Conservation (phyloP, 2,329 filamentous ascomycete genomes). For the Geosmithia flava region DNA sequence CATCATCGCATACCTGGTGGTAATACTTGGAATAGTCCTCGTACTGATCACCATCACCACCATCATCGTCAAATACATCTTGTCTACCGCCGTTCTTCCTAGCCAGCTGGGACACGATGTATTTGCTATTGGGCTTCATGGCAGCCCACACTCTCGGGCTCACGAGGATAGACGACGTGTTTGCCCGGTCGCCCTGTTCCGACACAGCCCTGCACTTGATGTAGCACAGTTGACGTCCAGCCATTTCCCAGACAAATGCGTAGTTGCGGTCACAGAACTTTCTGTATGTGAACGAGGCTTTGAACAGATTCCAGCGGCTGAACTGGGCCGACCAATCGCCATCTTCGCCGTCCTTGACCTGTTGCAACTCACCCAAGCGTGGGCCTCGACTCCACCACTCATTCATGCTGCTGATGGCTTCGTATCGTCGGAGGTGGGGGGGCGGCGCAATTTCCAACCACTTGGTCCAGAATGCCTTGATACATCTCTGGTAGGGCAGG, state of each 20-base stretch:
- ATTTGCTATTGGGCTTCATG: slow-evolving; percentile 20
- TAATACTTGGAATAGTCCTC: not conserved
- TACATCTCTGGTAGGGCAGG: slow-evolving; percentile 10
- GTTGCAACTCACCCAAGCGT: not conserved
- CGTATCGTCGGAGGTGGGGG: slow-evolving; percentile 5
- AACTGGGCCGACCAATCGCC: slow-evolving; percentile 6
- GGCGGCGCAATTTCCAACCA: slow-evolving; percentile 30
- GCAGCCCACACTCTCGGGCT: slow-evolving; percentile 21
- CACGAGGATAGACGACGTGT: slow-evolving; percentile 15
- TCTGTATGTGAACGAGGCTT: slow-evolving; percentile 35
- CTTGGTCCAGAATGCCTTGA: slow-evolving; percentile 22
- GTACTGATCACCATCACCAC: not conserved
- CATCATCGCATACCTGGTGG: too few species aligned
- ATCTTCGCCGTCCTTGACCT: not conserved
- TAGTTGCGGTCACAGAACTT: slow-evolving; percentile 13
- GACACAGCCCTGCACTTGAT: slow-evolving; percentile 26
- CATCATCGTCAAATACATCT: not conserved
- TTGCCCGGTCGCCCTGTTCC: not conserved
- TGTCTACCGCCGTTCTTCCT: not conserved
- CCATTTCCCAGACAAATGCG: slow-evolving; percentile 32
- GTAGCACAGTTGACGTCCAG: slow-evolving; percentile 31
- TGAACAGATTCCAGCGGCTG: slow-evolving; percentile 34
- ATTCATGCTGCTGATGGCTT: not conserved
- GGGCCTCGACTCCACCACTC: not conserved
- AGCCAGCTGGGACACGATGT: not conserved